Evolutionary conservation across 306 rosid genomes (phyloP), one percentile per base, ranked within the genome.

Genomic region (Delonix regia): DNA sequence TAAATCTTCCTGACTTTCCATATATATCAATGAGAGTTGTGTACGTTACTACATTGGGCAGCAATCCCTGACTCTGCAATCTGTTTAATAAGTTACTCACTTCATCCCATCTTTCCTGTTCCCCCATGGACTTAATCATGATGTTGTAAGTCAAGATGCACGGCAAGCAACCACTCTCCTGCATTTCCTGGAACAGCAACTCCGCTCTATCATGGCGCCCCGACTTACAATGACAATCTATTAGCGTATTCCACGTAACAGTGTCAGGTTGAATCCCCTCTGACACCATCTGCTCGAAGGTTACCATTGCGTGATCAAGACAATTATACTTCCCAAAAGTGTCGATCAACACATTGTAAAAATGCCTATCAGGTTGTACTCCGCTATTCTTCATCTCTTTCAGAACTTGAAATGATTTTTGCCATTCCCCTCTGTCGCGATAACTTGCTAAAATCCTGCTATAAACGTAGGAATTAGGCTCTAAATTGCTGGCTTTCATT

Each of bases 271-370:
- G 48, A 66, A 90, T 86, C 75, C 85, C 88, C 80, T 90, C 88
- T 0, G 89, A 84, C 28, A 81, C 57, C 94, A 88, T 90, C 73
- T 86, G 83, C 4, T 88, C 90, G 14, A 88, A 86, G 12, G 92
- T 81, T 22, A 84, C 83, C 83, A 86, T 82, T 2, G 92, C 94
- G 66, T 90, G 90, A 74, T 90, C 92, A 72, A 90, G 88, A 73
- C 94, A 84, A 78, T 86, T 86, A 51, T 79, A 90, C 79, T 90
- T 90, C 27, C 94, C 94, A 49, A 88, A 86, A 14, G 90, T 86
- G 69, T 88, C 94, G 25, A 88, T 90, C 94, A 90, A 84, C 73
- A 90, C 92, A 81, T 90, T 90, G 85, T 90, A 90, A 73, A 90
- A 90, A 71, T 86, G 92, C 86, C 94, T 84, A 39, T 90, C 92